phyloP scores from a whole-genome alignment of 768 basidiomycete species.

The Podaxis sp. region DNA sequence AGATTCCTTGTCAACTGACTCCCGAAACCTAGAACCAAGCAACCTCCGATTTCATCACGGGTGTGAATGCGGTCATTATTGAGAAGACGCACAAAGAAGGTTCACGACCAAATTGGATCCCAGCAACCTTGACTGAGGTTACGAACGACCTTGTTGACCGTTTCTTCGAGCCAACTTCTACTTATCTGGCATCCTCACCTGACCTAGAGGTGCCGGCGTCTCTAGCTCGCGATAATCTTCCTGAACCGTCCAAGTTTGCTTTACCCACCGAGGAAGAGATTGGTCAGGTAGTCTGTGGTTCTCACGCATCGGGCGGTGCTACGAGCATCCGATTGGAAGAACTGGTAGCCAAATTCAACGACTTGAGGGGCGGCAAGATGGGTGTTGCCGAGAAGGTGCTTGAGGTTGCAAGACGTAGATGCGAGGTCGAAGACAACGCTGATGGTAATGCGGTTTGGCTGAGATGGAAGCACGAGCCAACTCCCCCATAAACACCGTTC shows the following conservation, averaged over 20 bases:
- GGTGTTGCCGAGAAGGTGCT: conserved; percentile 74
- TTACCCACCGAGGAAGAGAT: conserved; percentile 82
- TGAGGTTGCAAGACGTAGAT: conserved; percentile 71
- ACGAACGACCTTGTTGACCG: conserved; percentile 48
- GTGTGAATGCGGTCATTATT: conserved; percentile 66
- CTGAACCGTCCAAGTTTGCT: conserved; percentile 37
- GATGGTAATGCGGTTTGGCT: conserved; percentile 60
- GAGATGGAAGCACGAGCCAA: conserved; percentile 44
- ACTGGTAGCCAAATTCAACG: conserved; percentile 51
- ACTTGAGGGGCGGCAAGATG: conserved; percentile 42
- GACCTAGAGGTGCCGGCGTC: conserved; percentile 36
- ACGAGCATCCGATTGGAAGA: conserved; percentile 61
- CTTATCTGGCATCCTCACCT: conserved; percentile 42
- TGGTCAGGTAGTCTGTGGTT: conserved; percentile 57
- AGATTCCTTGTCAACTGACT: conserved; percentile 14
- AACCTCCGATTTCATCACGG: conserved; percentile 78
- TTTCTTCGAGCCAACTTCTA: conserved; percentile 64
- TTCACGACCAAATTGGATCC: conserved; percentile 64
- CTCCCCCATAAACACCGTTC: not conserved
- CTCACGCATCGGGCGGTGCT: conserved; percentile 55
- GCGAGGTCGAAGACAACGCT: conserved; percentile 53
- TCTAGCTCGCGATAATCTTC: conserved; percentile 19
- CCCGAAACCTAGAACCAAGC: conserved; percentile 53
- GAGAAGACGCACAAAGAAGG: conserved; percentile 32
- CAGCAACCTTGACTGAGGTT: conserved; percentile 58